Evolutionary conservation across 1,284 basidiomycete genomes (phyloP).

Genomic region (Gomphus sp.): DNA sequence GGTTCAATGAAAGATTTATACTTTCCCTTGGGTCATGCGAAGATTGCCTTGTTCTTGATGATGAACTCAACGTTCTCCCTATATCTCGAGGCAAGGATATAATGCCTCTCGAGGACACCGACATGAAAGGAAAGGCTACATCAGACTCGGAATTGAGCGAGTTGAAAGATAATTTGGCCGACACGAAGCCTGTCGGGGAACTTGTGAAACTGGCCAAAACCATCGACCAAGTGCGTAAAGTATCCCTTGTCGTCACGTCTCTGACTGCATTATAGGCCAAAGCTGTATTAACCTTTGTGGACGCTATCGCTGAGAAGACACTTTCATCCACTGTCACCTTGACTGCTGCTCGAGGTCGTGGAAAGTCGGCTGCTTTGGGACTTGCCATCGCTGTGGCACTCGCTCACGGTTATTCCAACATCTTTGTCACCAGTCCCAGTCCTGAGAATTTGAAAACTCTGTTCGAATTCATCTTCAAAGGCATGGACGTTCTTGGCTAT

Average conservation of each 20-base stretch:
- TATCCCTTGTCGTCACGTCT: background rate
- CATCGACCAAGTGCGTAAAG: constrained; percentile 63
- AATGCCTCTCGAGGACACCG: constrained; percentile 51
- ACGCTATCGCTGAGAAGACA: constrained; percentile 87
- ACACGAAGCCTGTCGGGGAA: constrained; percentile 84
- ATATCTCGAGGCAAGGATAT: constrained; percentile 97
- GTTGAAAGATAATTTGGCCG: constrained; percentile 73
- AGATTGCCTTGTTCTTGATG: constrained; percentile 91
- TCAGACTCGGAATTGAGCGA: constrained; percentile 65
- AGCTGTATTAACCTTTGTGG: constrained; percentile 86
- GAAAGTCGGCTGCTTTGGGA: constrained; percentile 95
- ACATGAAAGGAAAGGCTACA: constrained; percentile 36
- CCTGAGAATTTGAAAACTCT: constrained; percentile 97
- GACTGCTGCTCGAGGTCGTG: constrained; percentile 91
- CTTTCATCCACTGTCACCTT: constrained; percentile 92
- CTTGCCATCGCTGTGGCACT: constrained; percentile 90
- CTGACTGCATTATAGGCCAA: constrained; percentile 38
- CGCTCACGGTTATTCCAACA: constrained; percentile 94
- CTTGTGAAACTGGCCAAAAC: constrained; percentile 91
- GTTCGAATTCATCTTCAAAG: constrained; percentile 99
- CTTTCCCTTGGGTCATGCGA: constrained; percentile 85
- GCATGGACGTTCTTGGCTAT: constrained; percentile 89
- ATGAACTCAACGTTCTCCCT: constrained; percentile 96
- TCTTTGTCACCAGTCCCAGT: constrained; percentile 96
- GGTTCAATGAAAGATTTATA: constrained; percentile 99